These are phyloP conservation scores for Malassezia vespertilionis DNA, from an alignment of 1,284 basidiomycete genomes.

Conservation along the genomic window DNA sequence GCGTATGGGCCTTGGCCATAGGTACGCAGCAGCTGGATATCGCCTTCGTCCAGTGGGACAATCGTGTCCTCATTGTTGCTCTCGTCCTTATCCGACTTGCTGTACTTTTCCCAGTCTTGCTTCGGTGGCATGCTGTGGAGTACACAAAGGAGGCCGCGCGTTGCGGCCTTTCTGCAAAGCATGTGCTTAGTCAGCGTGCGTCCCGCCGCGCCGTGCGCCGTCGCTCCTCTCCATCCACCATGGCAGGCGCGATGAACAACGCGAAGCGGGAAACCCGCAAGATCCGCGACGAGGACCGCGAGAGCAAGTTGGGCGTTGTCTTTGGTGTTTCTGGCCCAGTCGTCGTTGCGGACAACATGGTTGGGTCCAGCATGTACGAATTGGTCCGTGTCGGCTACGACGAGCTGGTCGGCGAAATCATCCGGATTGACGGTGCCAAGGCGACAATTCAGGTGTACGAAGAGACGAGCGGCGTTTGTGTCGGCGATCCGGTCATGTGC, in stretches of 20 bases:
- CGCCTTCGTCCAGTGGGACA: conserved; percentile 84
- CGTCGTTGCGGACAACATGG: conserved; percentile 46
- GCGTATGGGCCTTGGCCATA: conserved; percentile 99
- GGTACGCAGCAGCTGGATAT: conserved; percentile 98
- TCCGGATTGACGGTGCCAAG: conserved; percentile 44
- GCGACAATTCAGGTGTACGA: conserved; percentile 99
- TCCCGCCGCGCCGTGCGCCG: not conserved
- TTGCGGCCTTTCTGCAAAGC: not conserved
- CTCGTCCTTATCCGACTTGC: conserved; percentile 34
- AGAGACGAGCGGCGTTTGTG: conserved; percentile 65
- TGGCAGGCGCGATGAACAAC: conserved; percentile 30
- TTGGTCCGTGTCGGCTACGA: conserved; percentile 46
- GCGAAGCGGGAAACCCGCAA: conserved; percentile 43
- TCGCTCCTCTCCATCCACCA: conserved; percentile 1
- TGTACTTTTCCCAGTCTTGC: conserved; percentile 47
- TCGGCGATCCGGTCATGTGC: conserved; percentile 91
- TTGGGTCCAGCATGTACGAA: conserved; percentile 47
- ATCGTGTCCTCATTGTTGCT: conserved; percentile 37
- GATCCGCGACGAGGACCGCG: conserved; percentile 45
- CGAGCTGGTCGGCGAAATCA: conserved; percentile 46
- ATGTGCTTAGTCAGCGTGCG: conserved; percentile 10
- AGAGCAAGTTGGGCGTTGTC: conserved; percentile 34
- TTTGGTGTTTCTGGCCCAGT: conserved; percentile 47
- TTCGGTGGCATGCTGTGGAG: conserved; percentile 37
- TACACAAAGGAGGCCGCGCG: not conserved